Evolutionary conservation across 31 red algal genomes (phyloP), one percentile per base, ranked within the genome.

Genomic region (Bonnemaisonia californica): DNA sequence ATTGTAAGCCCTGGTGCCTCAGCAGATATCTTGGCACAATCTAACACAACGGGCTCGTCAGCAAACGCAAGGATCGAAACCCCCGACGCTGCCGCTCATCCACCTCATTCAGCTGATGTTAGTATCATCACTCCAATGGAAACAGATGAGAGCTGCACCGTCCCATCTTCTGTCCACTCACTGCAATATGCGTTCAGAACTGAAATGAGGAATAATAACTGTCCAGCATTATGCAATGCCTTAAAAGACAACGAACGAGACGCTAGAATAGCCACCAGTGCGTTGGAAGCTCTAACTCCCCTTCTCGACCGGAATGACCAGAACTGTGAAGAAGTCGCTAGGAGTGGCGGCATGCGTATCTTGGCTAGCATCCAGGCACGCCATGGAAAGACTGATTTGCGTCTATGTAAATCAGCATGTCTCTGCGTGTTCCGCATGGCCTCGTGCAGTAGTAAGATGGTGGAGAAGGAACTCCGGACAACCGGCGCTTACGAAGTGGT

Each of bases 351-450:
- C 19, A 30, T 88, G 7, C 54, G 61, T 34, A 22, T 32, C 16
- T 24, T 88, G 33, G 65, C 84, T 51, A 35, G 23, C 63, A 57
- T 80, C 28, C 39, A 77, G 41, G 58, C 84, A 5, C 73, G 84
- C 30, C 77, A 69, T 59, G 84, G 84, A 24, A 74, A 18, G 28
- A 37, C 33, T 4, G 56, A 79, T 23, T 16, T 21, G 12, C 74
- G 84, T 21, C 39, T 80, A 38, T 88, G 64, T 74, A 88, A 88
- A 55, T 27, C 84, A 8, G 84, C 75, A 22, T 88, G 84, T 59
- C 27, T 88, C 29, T 26, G 64, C 23, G 74, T 88, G n/a, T 42
- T 40, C 1, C 62, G 75, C n/a, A 41, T 88, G 64, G 82, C 82
- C 3, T 1, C 11, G 12, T 61, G 60, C 32, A 3, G 51, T 22